These are phyloP conservation scores for Scleroderma citrinum DNA, from an alignment of 768 basidiomycete species.

Conservation along the genomic window DNA sequence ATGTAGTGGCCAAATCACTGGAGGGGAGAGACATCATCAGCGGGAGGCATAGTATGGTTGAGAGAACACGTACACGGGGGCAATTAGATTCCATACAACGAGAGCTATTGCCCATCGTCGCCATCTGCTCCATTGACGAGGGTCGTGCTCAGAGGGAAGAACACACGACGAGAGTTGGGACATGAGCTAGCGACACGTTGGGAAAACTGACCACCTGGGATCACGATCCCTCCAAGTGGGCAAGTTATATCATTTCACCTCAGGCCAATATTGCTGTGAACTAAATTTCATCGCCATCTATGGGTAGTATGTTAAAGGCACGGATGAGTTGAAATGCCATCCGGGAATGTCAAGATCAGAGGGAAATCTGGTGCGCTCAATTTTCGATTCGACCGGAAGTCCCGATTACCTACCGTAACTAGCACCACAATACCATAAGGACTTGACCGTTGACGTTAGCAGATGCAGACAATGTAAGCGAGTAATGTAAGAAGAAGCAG, in stretches of 20 bases:
- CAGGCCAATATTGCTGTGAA: too few species aligned
- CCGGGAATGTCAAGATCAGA: too few species aligned
- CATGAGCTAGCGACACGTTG: constrained; percentile 6
- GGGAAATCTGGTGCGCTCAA: too few species aligned
- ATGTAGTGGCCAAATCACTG: constrained; percentile 21
- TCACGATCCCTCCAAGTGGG: not conserved
- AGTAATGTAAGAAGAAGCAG: too few species aligned
- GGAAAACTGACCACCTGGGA: not conserved
- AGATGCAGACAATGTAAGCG: too few species aligned
- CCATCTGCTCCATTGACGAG: constrained; percentile 24
- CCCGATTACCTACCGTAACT: too few species aligned
- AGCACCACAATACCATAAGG: too few species aligned
- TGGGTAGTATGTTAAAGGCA: too few species aligned
- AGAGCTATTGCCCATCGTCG: constrained; percentile 23
- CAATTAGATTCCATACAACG: constrained; percentile 25
- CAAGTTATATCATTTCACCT: not conserved
- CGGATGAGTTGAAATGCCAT: too few species aligned
- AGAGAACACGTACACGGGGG: constrained; percentile 20
- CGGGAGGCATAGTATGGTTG: not conserved
- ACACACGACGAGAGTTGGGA: constrained; percentile 12
- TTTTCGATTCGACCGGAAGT: too few species aligned
- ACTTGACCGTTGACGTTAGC: too few species aligned
- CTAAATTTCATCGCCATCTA: too few species aligned
- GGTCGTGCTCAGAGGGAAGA: constrained; percentile 17
- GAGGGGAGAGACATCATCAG: constrained; percentile 3